Evolutionary conservation across 1,139 yeast species (phyloP).

Genomic region (Yamadazyma mexicana): DNA sequence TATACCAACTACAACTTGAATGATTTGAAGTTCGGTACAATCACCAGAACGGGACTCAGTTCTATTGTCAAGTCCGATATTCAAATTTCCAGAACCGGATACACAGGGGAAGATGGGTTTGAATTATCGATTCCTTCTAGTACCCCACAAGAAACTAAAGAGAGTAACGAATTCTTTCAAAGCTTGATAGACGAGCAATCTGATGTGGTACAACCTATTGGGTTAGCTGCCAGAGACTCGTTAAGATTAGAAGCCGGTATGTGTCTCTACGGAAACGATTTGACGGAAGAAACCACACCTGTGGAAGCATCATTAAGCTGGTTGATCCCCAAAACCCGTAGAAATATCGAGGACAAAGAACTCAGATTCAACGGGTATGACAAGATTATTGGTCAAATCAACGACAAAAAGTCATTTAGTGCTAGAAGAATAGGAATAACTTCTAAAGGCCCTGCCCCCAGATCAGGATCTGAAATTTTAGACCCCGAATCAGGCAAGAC

Average conservation of each 20-base stretch:
- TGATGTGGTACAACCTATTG: conserved; percentile 75
- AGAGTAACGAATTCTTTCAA: conserved; percentile 62
- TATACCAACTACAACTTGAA: conserved; percentile 60
- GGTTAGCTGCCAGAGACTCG: conserved; percentile 96
- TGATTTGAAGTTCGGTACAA: conserved; percentile 69
- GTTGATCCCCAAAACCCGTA: conserved; percentile 82
- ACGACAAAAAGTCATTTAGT: conserved; percentile 56
- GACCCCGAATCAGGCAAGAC: conserved; percentile 47
- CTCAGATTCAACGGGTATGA: conserved; percentile 77
- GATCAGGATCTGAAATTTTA: conserved; percentile 75
- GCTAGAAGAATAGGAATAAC: conserved; percentile 73
- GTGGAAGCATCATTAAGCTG: conserved; percentile 86
- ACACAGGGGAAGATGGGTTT: conserved; percentile 98
- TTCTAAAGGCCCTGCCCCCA: conserved; percentile 88
- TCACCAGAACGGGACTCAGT: conserved; percentile 46
- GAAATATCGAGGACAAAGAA: conserved; percentile 37
- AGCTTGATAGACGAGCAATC: conserved; percentile 57
- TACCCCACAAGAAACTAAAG: conserved; percentile 39
- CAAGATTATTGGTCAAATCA: conserved; percentile 68
- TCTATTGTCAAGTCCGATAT: conserved; percentile 43
- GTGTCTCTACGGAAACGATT: conserved; percentile 95
- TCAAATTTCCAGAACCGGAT: conserved; percentile 91
- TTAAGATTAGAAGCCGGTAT: conserved; percentile 95
- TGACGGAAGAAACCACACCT: conserved; percentile 79
- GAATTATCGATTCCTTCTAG: conserved; percentile 76